Conservation (phyloP, 2,329 filamentous ascomycete species). For the Pseudonectria buxi region DNA sequence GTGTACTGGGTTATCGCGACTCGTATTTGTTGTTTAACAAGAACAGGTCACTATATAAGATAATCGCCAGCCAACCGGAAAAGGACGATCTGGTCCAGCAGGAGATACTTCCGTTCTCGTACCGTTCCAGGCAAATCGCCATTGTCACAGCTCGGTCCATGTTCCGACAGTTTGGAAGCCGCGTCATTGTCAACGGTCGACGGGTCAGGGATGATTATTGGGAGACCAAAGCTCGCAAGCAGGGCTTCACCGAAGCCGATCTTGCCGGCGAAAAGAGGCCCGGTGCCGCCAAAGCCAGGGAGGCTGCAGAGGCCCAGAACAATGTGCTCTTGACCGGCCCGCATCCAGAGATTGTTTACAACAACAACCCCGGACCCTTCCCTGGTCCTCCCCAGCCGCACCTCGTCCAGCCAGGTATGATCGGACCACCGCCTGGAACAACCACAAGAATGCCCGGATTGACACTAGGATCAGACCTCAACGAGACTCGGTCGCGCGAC, state of each 20-base stretch:
- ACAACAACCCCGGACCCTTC: slow-evolving; percentile 61
- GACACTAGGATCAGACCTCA: slow-evolving; percentile 70
- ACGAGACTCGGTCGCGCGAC: slow-evolving; percentile 70
- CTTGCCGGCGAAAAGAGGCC: slow-evolving; percentile 93
- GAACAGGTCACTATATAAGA: slow-evolving; percentile 93
- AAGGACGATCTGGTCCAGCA: slow-evolving; percentile 95
- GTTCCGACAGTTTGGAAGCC: slow-evolving; percentile 96
- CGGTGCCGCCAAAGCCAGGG: slow-evolving; percentile 80
- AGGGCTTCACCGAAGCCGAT: slow-evolving; percentile 96
- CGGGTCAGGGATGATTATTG: slow-evolving; percentile 97
- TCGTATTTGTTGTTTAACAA: slow-evolving; percentile 99
- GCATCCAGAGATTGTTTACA: slow-evolving; percentile 85
- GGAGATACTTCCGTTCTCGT: slow-evolving; percentile 94
- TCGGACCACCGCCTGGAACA: slow-evolving; percentile 55
- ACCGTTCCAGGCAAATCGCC: slow-evolving; percentile 95
- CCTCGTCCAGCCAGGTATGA: slow-evolving; percentile 66
- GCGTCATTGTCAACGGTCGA: slow-evolving; percentile 83
- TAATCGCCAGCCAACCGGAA: slow-evolving; percentile 90
- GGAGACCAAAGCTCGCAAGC: slow-evolving; percentile 94
- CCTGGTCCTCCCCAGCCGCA: slow-evolving; percentile 61
- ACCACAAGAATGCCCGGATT: slow-evolving; percentile 76
- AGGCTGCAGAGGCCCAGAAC: slow-evolving; percentile 67
- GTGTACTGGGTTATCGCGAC: slow-evolving; percentile 88
- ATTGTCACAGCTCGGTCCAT: slow-evolving; percentile 97
- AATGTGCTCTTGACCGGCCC: slow-evolving; percentile 57